Evolutionary conservation across 768 basidiomycete species (phyloP).

Genomic region (Tulasnella sp.): DNA sequence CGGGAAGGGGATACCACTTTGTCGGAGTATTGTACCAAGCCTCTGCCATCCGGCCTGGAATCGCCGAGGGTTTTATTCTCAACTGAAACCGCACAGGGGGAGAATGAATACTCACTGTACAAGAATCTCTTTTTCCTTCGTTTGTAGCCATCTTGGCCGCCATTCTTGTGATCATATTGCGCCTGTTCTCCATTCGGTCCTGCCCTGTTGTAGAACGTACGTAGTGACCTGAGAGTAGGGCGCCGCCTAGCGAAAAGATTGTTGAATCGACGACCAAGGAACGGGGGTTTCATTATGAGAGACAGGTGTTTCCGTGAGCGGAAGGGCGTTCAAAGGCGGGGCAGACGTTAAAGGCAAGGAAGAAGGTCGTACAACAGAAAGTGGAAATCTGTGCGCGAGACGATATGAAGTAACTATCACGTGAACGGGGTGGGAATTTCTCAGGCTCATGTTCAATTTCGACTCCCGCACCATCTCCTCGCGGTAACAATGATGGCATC

Average conservation of each 20-base stretch:
- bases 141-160: background rate
- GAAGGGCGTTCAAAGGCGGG: too few species aligned
- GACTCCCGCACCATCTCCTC: too few species aligned
- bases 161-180: conserved; percentile 3
- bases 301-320: background rate
- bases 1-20: conserved; percentile 88
- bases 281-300: conserved; percentile 6
- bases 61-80: background rate
- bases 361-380: too few species aligned
- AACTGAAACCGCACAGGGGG: background rate
- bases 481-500: too few species aligned
- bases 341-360: too few species aligned
- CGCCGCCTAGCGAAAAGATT: conserved; percentile 10
- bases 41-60: conserved; percentile 35
- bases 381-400: too few species aligned
- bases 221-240: conserved; percentile 9
- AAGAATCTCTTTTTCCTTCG: conserved; percentile 5
- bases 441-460: too few species aligned
- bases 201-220: conserved; percentile 10
- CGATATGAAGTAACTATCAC: too few species aligned
- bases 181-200: conserved; percentile 10
- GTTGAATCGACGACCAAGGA: conserved; percentile 12
- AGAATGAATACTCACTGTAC: background rate
- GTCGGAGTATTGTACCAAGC: conserved; percentile 83
- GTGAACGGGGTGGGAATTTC: too few species aligned